Percentiles rank a stretch among this genome's conserved stretches.
Conservation (phyloP, 2,329 filamentous ascomycete genomes). For the Ophiostoma himal-ulmi region DNA sequence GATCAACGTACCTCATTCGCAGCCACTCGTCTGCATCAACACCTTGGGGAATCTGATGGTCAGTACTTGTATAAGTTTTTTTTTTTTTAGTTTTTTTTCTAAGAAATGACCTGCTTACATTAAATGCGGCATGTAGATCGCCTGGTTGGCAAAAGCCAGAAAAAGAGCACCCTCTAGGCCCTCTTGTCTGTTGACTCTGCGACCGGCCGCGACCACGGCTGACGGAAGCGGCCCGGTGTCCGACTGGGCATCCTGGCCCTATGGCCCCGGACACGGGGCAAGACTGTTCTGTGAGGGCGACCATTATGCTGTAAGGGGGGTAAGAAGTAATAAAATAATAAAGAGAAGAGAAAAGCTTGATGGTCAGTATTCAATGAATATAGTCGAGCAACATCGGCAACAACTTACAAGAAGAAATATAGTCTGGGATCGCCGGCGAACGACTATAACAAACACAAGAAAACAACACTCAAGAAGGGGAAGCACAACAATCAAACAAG, state of each 20-base stretch:
- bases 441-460: not conserved
- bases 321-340: not conserved
- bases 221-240: conserved; percentile 1
- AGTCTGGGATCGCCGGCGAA: not conserved
- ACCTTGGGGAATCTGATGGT: conserved; percentile 6
- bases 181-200: conserved; percentile 2
- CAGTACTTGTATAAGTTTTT: too few species aligned
- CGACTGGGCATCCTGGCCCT: conserved; percentile 2
- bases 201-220: conserved; percentile 5
- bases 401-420: not conserved
- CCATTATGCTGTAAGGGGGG: not conserved
- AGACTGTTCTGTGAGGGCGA: not conserved
- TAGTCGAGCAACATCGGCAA: not conserved
- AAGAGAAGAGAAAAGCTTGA: not conserved
- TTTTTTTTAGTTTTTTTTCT: too few species aligned
- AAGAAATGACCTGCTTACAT: too few species aligned
- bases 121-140: conserved; percentile 5
- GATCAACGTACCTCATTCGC: not conserved
- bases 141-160: conserved; percentile 9
- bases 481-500: not conserved
- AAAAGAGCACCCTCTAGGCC: not conserved
- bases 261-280: conserved; percentile 3
- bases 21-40: conserved; percentile 14
- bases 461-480: not conserved
- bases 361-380: not conserved